phyloP scores from a whole-genome alignment of 106 monocot species.

The Gastrodia elata region DNA sequence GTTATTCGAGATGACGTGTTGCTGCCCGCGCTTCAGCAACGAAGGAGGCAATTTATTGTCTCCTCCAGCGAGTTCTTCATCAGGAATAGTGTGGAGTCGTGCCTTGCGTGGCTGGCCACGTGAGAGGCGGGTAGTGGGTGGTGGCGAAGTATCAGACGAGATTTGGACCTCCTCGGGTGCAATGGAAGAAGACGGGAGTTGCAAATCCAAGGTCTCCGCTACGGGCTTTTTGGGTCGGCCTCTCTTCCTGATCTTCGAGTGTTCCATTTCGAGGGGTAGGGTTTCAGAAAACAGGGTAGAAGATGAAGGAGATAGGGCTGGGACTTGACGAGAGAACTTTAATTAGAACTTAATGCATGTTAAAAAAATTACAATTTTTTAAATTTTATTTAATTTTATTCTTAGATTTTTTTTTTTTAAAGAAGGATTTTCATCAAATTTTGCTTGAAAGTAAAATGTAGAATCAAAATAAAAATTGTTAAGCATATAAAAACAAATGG shows the following conservation, averaged over 20 bases:
- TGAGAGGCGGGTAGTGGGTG: slow-evolving; percentile 6
- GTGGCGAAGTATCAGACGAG: slow-evolving; percentile 5
- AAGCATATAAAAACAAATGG: too few relatives aligned
- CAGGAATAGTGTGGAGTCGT: slow-evolving; percentile 4
- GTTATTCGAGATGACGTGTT: slow-evolving; percentile 11
- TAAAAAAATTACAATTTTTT: too few relatives aligned
- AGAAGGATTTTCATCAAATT: too few relatives aligned
- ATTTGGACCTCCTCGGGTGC: slow-evolving; percentile 6
- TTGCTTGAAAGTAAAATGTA: too few relatives aligned
- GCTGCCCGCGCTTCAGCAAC: not conserved
- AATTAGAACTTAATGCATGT: too few relatives aligned
- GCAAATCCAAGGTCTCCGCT: slow-evolving; percentile 29
- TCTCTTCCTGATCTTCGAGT: slow-evolving; percentile 35
- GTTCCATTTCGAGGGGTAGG: slow-evolving; percentile 5
- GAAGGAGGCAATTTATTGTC: slow-evolving; percentile 4
- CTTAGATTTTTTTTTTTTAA: too few relatives aligned
- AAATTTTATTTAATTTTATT: too few relatives aligned
- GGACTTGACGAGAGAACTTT: too few relatives aligned
- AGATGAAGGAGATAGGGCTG: too few relatives aligned
- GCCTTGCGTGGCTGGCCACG: slow-evolving; percentile 28
- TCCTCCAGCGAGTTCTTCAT: not conserved
- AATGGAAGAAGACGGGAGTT: slow-evolving; percentile 11
- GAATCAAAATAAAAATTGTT: too few relatives aligned
- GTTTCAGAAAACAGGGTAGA: slow-evolving; percentile 4
- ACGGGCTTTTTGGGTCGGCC: slow-evolving; percentile 31